These are phyloP conservation scores for Tuctoria greenei DNA, from an alignment of 176 grass and related monocot species.

Conservation along the genomic window DNA sequence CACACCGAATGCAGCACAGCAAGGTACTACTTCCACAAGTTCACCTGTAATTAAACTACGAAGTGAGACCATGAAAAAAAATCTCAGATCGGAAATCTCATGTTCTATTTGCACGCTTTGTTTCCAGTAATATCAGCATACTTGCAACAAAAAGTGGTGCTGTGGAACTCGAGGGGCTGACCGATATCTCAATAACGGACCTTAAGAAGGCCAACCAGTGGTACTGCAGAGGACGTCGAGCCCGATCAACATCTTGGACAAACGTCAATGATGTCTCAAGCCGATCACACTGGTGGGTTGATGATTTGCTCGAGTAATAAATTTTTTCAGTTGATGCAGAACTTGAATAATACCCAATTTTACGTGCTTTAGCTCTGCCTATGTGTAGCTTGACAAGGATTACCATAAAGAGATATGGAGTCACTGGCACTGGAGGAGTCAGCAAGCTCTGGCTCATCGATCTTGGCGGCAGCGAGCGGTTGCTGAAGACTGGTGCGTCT, in stretches of 20 bases:
- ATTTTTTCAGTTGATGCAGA: constrained; percentile 16
- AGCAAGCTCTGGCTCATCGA: constrained; percentile 94
- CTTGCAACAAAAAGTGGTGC: constrained; percentile 58
- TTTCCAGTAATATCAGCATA: constrained; percentile 71
- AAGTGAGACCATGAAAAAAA: neutral
- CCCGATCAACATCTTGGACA: constrained; percentile 80
- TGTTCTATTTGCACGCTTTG: constrained; percentile 6
- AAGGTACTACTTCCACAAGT: constrained; percentile 46
- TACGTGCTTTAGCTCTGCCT: constrained; percentile 76
- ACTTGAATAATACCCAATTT: constrained; percentile 48
- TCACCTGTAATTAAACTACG: neutral
- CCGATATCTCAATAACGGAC: constrained; percentile 46
- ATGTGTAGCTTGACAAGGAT: constrained; percentile 96
- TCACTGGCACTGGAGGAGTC: constrained; percentile 40
- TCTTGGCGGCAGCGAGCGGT: constrained; percentile 84
- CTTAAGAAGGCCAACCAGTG: constrained; percentile 72
- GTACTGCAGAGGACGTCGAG: constrained; percentile 70
- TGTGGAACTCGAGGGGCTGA: constrained; percentile 86
- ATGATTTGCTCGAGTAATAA: neutral
- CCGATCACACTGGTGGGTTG: constrained; percentile 91
- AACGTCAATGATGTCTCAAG: constrained; percentile 89
- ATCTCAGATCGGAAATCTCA: neutral
- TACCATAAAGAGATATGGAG: constrained; percentile 55
- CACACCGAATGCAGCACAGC: constrained; percentile 34
- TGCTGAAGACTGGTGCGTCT: constrained; percentile 87